phyloP scores from a whole-genome alignment of 306 rosid genomes.

The Sphenostylis stenocarpa region DNA sequence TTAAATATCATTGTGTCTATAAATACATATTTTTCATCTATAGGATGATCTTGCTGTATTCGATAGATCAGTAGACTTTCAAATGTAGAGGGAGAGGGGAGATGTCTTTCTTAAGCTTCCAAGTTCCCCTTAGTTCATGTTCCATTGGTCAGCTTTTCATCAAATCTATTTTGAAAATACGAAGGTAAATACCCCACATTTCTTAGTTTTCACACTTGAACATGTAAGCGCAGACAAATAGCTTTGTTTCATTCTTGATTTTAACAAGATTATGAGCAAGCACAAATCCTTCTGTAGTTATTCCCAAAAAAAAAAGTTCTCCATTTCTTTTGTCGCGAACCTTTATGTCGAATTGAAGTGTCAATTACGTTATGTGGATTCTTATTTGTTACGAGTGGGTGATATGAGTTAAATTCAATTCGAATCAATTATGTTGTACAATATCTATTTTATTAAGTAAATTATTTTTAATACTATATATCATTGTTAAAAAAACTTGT shows the following conservation, averaged over 20 bases:
- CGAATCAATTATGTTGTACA: too few species aligned
- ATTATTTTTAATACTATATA: too few species aligned
- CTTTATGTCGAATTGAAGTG: background rate
- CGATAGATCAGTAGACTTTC: constrained; percentile 2
- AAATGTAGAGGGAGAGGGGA: constrained; percentile 12
- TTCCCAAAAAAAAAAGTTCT: background rate
- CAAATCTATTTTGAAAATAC: constrained; percentile 9
- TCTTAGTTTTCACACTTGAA: background rate
- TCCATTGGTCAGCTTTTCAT: constrained; percentile 6
- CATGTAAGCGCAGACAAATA: background rate
- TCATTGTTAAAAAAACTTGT: too few species aligned
- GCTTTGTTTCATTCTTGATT: background rate
- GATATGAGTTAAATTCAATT: too few species aligned
- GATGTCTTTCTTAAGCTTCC: constrained; percentile 24
- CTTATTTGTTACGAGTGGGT: background rate
- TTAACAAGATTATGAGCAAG: background rate
- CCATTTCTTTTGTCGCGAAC: background rate
- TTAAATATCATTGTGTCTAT: constrained; percentile 20
- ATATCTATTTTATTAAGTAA: too few species aligned
- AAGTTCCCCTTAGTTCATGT: constrained; percentile 16
- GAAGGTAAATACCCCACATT: background rate
- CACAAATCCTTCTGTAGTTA: background rate
- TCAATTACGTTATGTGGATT: background rate
- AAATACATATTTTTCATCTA: background rate
- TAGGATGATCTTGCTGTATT: constrained; percentile 18